Conservation (phyloP, 83 land plant genomes). For the Diphasiastrum complanatum region DNA sequence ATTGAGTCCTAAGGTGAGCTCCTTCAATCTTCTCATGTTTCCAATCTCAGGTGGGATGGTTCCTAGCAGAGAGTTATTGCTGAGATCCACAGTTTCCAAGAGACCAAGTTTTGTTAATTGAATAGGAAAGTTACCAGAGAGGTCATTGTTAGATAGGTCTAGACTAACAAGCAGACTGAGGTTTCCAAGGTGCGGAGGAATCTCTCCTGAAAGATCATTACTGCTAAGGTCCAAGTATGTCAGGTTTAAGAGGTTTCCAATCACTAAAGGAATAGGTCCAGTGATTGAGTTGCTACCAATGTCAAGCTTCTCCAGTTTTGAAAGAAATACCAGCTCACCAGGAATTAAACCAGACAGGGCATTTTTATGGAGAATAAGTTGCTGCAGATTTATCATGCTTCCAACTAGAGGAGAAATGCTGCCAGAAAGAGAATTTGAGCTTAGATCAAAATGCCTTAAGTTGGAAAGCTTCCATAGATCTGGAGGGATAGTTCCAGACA, state of each 20-base stretch:
- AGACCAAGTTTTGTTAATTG: neutral
- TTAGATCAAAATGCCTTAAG: slow-evolving; percentile 17
- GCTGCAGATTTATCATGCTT: slow-evolving; percentile 12
- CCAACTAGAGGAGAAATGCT: slow-evolving; percentile 19
- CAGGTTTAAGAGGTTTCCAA: slow-evolving; percentile 13
- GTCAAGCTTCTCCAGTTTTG: slow-evolving; percentile 10
- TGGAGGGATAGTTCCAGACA: slow-evolving; percentile 26
- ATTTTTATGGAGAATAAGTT: slow-evolving; percentile 14
- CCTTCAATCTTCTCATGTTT: slow-evolving; percentile 1
- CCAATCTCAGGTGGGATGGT: slow-evolving; percentile 19
- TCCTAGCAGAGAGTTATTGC: slow-evolving; percentile 27
- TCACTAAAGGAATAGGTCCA: slow-evolving; percentile 15
- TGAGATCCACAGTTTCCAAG: neutral
- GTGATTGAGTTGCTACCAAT: slow-evolving; percentile 7
- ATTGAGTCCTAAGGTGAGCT: slow-evolving; percentile 17
- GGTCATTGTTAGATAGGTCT: neutral
- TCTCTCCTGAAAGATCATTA: neutral
- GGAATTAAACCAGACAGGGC: slow-evolving; percentile 19
- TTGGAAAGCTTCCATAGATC: slow-evolving; percentile 12
- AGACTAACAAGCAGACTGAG: neutral
- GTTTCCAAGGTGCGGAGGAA: neutral
- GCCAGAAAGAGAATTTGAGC: slow-evolving; percentile 14
- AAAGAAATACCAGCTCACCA: slow-evolving; percentile 1
- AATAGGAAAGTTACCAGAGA: neutral
- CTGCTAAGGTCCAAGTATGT: slow-evolving; percentile 13